Evolutionary conservation across 176 grass and related monocot genomes (phyloP).

Genomic region (Carex kokanica): DNA sequence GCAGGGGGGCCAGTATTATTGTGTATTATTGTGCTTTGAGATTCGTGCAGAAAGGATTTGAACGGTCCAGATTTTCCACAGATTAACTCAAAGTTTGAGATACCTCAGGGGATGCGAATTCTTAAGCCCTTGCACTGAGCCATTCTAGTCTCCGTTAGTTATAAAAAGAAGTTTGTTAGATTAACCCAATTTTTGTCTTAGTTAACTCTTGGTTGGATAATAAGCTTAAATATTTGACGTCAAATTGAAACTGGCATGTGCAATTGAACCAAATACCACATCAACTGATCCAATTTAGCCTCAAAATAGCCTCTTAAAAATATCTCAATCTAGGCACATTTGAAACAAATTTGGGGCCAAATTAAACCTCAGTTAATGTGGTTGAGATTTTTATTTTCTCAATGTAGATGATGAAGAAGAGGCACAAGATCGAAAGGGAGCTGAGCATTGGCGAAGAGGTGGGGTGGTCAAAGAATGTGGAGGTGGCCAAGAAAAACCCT

Average conservation of each 20-base stretch:
- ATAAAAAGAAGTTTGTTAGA: background rate
- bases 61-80: too few species aligned
- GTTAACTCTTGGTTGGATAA: background rate
- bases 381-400: background rate
- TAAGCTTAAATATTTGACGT: background rate
- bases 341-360: background rate
- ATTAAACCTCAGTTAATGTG: background rate
- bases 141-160: background rate
- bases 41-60: too few species aligned
- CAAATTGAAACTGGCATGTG: background rate
- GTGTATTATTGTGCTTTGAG: too few species aligned
- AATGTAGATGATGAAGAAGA: constrained; percentile 94
- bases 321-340: background rate
- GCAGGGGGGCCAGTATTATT: too few species aligned
- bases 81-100: too few species aligned
- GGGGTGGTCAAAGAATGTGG: constrained; percentile 85
- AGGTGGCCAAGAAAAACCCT: constrained; percentile 72
- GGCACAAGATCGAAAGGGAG: constrained; percentile 92
- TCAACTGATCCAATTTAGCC: background rate
- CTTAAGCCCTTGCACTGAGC: background rate
- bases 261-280: background rate
- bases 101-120: too few species aligned
- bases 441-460: constrained; percentile 83
- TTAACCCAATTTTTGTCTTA: background rate
- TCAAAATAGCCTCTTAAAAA: background rate